Evolutionary conservation across 495 filamentous ascomycete species (phyloP).

Genomic region (Tuber melanosporum): DNA sequence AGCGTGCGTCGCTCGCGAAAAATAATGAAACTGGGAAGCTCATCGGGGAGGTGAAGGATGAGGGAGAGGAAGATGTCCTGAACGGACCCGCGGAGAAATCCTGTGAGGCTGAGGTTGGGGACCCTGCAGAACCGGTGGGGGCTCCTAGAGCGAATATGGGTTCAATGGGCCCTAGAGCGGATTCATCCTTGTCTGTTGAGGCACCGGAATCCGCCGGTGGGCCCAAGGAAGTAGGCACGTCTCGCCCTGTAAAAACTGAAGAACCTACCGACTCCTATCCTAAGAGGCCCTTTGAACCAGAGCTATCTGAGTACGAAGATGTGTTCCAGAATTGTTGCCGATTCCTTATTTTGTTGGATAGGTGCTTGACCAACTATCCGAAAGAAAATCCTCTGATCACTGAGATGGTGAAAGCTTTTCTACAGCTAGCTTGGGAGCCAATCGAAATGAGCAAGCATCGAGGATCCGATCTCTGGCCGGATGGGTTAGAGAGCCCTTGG

Average conservation of each 20-base stretch:
- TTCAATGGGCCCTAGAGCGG: too few relatives aligned
- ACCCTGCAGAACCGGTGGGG: too few relatives aligned
- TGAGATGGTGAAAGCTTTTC: not conserved
- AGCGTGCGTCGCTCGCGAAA: not conserved
- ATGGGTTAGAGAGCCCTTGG: not conserved
- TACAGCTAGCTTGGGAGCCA: not conserved
- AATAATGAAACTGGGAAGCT: not conserved
- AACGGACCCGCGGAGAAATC: not conserved
- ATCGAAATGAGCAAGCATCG: not conserved
- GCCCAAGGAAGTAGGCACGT: too few relatives aligned
- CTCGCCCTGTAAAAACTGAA: not conserved
- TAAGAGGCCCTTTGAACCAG: not conserved
- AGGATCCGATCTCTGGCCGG: not conserved
- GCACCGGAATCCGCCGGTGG: too few relatives aligned
- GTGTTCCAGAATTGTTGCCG: not conserved
- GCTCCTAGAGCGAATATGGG: too few relatives aligned
- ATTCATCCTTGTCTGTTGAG: too few relatives aligned
- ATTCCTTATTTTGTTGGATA: not conserved
- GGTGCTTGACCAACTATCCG: not conserved
- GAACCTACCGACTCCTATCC: not conserved
- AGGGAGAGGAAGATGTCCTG: not conserved
- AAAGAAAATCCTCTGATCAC: not conserved
- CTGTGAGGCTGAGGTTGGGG: not conserved
- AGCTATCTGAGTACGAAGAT: not conserved
- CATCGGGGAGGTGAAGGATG: not conserved